Conservation (phyloP, 441 rosid species). For the Brassica balearica region DNA sequence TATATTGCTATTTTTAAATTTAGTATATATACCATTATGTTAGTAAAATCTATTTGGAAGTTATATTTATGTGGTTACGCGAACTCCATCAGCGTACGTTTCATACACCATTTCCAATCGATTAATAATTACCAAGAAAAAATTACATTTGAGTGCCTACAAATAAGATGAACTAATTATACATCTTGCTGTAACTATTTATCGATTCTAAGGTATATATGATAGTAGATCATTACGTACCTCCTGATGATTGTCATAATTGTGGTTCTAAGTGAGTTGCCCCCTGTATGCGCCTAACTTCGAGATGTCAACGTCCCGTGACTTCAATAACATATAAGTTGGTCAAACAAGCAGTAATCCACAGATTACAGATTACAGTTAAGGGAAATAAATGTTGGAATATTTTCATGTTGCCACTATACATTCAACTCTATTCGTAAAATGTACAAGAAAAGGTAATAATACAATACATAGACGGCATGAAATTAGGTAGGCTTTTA, state of each 20-base stretch:
- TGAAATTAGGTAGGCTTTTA: conserved; percentile 37
- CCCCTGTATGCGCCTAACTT: conserved; percentile 12
- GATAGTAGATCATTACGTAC: background rate
- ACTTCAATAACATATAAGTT: conserved; percentile 1
- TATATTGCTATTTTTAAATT: background rate
- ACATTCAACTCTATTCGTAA: conserved; percentile 1
- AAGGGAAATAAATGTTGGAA: conserved; percentile 39
- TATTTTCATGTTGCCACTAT: conserved; percentile 43
- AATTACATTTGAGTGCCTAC: background rate
- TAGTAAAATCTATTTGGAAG: no score
- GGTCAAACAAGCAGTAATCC: conserved; percentile 35
- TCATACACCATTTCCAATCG: background rate
- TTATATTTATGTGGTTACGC: background rate
- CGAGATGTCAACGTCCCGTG: conserved; percentile 13
- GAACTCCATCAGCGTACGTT: background rate
- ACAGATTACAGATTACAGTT: conserved; percentile 13
- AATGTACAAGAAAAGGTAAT: background rate
- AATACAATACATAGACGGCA: conserved; percentile 26
- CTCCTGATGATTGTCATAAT: background rate
- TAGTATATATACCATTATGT: background rate
- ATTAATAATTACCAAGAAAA: background rate
- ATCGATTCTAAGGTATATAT: background rate
- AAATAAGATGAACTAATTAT: background rate
- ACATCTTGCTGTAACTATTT: background rate
- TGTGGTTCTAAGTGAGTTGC: background rate